Evolutionary conservation across 495 filamentous ascomycete genomes (phyloP), one percentile per base, ranked within the genome.

Genomic region (Trichoderma orchidacearum): DNA sequence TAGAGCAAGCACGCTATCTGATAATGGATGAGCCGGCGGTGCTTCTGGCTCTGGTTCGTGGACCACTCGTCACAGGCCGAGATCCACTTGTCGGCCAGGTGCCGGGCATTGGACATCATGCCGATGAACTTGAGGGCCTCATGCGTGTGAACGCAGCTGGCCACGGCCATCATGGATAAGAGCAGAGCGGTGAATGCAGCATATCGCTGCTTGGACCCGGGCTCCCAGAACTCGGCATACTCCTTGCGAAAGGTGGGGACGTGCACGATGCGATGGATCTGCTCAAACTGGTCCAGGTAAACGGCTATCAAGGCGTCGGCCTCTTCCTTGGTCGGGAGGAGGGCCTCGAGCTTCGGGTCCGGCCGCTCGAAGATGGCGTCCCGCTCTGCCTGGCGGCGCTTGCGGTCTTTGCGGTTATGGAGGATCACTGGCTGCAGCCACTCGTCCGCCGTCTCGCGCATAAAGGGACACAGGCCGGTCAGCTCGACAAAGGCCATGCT

Each of bases 141-240:
- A 17, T 72, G 59, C 27, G 62, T 59, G 25, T 61, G 61, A 15
- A 74, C 60, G 55, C 68, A 74, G 58, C 64, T 69, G 18, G 71
- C 67, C 35, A 71, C 62, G 29, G 65, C 68, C 50, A 74, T 62
- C 57, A 76, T 74, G 53, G 68, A 59, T 35, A 76, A 57, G 0
- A 78, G 51, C 13, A 77, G 66, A 1, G 68, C 75, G 5, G 74
- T 76, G 54, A 76, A 75, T n/a, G 74, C 64, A 30, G 72, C 72
- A 17, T 53, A 69, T 52, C 71, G 65, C 53, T 55, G 53, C 11
- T 65, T 60, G 35, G 68, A 63, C 3, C 60, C 63, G 4, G 68
- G 66, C 28, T 72, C 65, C 73, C 73, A 75, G 56, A 74, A 76
- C 30, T 65, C 66, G 55, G 65, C 61, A 60, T 76, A 76, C 55